Evolutionary conservation across 805 yeast species (phyloP).

Genomic region (Metschnikowia borealis): DNA sequence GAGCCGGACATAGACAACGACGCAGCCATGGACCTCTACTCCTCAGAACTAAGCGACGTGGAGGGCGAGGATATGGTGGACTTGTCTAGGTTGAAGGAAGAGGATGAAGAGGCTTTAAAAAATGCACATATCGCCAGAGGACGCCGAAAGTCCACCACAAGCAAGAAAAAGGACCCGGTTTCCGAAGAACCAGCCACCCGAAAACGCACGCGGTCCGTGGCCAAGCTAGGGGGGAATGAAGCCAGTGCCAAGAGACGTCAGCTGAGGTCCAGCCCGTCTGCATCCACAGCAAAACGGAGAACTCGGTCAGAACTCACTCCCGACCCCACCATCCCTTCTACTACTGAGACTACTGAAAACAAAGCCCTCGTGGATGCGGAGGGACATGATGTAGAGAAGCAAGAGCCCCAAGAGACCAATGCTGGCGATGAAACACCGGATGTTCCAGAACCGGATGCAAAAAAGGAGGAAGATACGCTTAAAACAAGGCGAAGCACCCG

Average conservation of each 20-base stretch:
- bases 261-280: conserved; percentile 8
- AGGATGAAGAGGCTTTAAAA: conserved; percentile 9
- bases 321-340: conserved; percentile 4
- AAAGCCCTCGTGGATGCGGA: background rate
- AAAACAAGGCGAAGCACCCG: conserved; percentile 14
- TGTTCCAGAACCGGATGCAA: conserved; percentile 1
- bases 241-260: conserved; percentile 10
- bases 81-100: conserved; percentile 14
- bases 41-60: conserved; percentile 21
- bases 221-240: conserved; percentile 16
- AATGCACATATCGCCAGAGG: conserved; percentile 2
- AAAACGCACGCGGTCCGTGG: conserved; percentile 20
- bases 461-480: conserved; percentile 10
- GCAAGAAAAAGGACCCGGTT: conserved; percentile 9
- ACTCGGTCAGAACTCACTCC: conserved; percentile 18
- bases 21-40: conserved; percentile 8
- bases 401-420: conserved; percentile 4
- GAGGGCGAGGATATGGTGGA: conserved; percentile 16
- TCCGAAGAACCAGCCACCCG: conserved; percentile 8
- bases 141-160: conserved; percentile 6
- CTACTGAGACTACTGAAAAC: background rate
- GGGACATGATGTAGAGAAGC: conserved; percentile 5
- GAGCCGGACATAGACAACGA: background rate
- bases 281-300: conserved; percentile 12
- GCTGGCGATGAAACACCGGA: background rate